phyloP scores from a whole-genome alignment of 2,329 filamentous ascomycete genomes.

The Neonectria punicea region DNA sequence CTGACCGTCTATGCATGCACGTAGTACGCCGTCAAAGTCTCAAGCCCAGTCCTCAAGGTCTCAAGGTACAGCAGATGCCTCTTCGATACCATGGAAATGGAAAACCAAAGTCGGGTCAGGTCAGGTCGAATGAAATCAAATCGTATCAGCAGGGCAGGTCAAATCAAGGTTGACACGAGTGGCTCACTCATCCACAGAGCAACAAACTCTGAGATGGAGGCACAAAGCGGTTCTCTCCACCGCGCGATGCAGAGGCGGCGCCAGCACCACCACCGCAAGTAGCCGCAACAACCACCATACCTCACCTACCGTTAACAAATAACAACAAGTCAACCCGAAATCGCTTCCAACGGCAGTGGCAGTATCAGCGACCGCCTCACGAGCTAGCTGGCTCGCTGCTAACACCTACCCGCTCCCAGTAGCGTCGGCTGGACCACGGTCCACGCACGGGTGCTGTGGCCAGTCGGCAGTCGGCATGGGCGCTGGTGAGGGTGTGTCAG shows the following conservation, averaged over 20 bases:
- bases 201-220: background rate
- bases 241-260: constrained; percentile 5
- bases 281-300: constrained; percentile 10
- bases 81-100: constrained; percentile 5
- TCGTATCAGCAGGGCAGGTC: background rate
- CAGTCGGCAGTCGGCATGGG: constrained; percentile 23
- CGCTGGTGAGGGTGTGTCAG: constrained; percentile 31
- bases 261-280: constrained; percentile 26
- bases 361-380: constrained; percentile 34
- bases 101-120: constrained; percentile 7
- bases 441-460: constrained; percentile 32
- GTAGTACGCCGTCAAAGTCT: background rate
- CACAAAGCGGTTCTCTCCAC: background rate
- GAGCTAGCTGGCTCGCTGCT: background rate
- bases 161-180: constrained; percentile 6
- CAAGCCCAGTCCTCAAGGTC: background rate
- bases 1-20: background rate
- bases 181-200: background rate
- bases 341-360: constrained; percentile 31
- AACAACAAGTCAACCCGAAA: constrained; percentile 28
- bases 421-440: constrained; percentile 40
- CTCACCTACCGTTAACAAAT: background rate
- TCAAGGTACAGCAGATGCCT: background rate
- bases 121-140: constrained; percentile 4
- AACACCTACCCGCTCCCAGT: constrained; percentile 41